These are phyloP conservation scores for Inonotus obliquus DNA, from an alignment of 1,284 basidiomycete species.

Conservation along the genomic window DNA sequence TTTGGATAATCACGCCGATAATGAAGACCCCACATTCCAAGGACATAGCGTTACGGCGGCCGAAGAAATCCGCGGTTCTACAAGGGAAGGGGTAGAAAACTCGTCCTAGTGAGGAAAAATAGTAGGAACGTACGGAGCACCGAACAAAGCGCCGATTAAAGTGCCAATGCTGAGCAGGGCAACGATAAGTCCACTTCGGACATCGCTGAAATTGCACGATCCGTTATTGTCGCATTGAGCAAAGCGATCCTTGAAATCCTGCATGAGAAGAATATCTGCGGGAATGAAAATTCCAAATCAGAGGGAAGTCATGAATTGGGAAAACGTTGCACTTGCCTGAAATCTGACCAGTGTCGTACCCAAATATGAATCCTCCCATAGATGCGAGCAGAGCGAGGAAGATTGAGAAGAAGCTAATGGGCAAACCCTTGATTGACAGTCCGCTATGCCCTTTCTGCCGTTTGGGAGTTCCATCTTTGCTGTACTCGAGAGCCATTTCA, in stretches of 20 bases:
- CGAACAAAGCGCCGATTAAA: slow-evolving; percentile 52
- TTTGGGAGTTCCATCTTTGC: neutral
- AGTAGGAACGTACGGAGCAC: slow-evolving; percentile 46
- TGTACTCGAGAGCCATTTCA: neutral
- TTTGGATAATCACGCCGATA: slow-evolving; percentile 67
- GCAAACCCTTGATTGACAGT: slow-evolving; percentile 25
- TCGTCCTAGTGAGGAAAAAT: neutral
- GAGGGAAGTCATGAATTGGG: slow-evolving; percentile 75
- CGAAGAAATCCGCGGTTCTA: slow-evolving; percentile 56
- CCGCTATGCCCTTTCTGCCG: neutral
- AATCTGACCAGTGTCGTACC: slow-evolving; percentile 28
- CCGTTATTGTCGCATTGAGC: slow-evolving; percentile 41
- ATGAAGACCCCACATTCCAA: slow-evolving; percentile 62
- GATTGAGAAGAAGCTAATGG: slow-evolving; percentile 59
- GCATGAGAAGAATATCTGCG: slow-evolving; percentile 66
- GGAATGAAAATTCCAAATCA: slow-evolving; percentile 22
- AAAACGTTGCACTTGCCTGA: slow-evolving; percentile 8
- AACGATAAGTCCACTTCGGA: slow-evolving; percentile 64
- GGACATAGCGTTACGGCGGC: slow-evolving; percentile 68
- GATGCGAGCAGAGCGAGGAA: slow-evolving; percentile 65
- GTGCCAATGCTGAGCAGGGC: slow-evolving; percentile 65
- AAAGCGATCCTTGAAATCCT: slow-evolving; percentile 66
- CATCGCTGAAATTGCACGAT: slow-evolving; percentile 47
- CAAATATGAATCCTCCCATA: slow-evolving; percentile 79
- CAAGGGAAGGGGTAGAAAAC: neutral